Base-by-base conservation (phyloP, 2,329 filamentous ascomycete genomes). In the Leptographium lundbergii region DNA sequence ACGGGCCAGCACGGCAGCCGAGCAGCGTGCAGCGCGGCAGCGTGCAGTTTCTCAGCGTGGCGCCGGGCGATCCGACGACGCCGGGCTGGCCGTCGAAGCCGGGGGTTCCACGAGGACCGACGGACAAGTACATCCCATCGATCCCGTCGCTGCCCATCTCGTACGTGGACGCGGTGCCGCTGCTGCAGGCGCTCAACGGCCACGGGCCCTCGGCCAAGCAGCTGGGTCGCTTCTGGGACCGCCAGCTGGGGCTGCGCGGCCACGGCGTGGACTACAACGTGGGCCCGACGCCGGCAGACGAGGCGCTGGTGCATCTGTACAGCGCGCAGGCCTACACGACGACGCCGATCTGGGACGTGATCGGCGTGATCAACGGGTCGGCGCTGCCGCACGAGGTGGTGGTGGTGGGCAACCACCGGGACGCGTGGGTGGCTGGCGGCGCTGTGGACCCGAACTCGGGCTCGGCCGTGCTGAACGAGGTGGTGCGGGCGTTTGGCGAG, bases 101-200 rank as follows among this genome's bases (percentile, higher is more conserved):
- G 6, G 92, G 87, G n/a, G 88, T 79, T 27, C 88, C 89, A 42
- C 86, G 92, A 27, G 77, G 84, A 60, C 82, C 89, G 9, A 82
- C 86, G 0, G 78, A 89, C 24, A 76, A 81, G 32, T 80, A 81
- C 7, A 94, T 87, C 36, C 89, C 94, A 0, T 84, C 81, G 3
- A 97, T 97, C 58, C 92, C 94, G 0, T 97, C 92, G 0, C 75
- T 96, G 1, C 92, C 92, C 4, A 88, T 97, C 57, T 96, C 92
- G 0, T 96, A 95, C 69, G 73, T 77, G 7, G 92, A 97, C 65
- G 91, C 89, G 0, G 71, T 96, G 2, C 92, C 92, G 0, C 82
- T 97, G 17, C 80, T 97, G n/a, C 88, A 87, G 68, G 87, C 91
- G 0, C 79, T 99, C 56, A 96, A 97, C 67, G 91, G 91, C 10